A percentile compares a stretch with the other conserved stretches of the same genome.
phyloP scores from a whole-genome alignment of 345 rosid genomes.

The Mallotus nudiflorus region DNA sequence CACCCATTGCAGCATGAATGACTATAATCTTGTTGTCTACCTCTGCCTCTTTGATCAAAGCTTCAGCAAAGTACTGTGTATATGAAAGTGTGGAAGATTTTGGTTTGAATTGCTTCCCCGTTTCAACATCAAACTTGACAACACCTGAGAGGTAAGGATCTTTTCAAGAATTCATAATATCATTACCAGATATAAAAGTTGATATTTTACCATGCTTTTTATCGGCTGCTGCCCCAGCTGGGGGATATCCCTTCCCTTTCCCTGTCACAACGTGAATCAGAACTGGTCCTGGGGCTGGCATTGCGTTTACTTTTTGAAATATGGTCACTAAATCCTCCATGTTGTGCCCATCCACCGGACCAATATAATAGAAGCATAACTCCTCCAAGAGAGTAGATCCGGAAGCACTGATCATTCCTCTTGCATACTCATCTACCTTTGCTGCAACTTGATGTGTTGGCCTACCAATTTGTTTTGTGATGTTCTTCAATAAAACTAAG shows the following conservation, averaged over 20 bases:
- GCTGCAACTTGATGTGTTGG: constrained; percentile 60
- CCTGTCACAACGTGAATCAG: constrained; percentile 67
- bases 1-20: too few relatives aligned
- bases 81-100: constrained; percentile 58
- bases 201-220: constrained; percentile 61
- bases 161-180: too few relatives aligned
- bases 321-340: constrained; percentile 61
- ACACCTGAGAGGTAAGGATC: too few relatives aligned
- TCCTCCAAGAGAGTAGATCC: constrained; percentile 61
- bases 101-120: constrained; percentile 59
- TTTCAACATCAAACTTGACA: constrained; percentile 52
- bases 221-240: constrained; percentile 66
- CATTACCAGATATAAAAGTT: too few relatives aligned
- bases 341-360: constrained; percentile 63
- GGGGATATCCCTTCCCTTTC: constrained; percentile 73
- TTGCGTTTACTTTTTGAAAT: constrained; percentile 50
- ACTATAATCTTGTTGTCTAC: too few relatives aligned
- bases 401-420: constrained; percentile 58
- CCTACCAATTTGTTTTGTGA: constrained; percentile 58
- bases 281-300: constrained; percentile 75
- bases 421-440: constrained; percentile 62
- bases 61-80: too few relatives aligned
- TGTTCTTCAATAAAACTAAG: too few relatives aligned
- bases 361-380: constrained; percentile 60
- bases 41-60: too few relatives aligned